Percentiles rank a stretch among this genome's conserved stretches.
Conservation (phyloP, 352 stramenopile genomes). For the Blastocystis hominis region DNA sequence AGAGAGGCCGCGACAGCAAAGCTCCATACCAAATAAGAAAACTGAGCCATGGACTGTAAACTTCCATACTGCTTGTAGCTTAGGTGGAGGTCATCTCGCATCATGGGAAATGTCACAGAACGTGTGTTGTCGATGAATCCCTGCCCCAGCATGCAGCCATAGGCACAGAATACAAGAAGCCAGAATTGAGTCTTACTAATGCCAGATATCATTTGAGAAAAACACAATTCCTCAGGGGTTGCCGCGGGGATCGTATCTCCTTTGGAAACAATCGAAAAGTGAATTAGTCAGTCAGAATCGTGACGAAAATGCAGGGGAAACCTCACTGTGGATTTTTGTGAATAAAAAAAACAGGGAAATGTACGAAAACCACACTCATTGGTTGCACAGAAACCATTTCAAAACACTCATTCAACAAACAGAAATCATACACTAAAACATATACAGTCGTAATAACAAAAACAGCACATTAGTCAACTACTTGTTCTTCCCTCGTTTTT, state of each 20-base stretch:
- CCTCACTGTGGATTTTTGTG: no score
- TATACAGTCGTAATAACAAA: no score
- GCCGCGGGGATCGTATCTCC: not conserved
- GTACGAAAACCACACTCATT: no score
- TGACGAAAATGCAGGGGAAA: no score
- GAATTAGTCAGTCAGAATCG: no score
- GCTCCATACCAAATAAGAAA: slow-evolving; percentile 54
- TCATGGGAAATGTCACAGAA: slow-evolving; percentile 46
- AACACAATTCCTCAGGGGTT: not conserved
- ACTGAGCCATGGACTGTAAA: slow-evolving; percentile 46
- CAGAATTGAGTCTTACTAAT: slow-evolving; percentile 52
- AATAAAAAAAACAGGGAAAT: no score
- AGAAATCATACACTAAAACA: no score
- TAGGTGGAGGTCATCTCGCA: slow-evolving; percentile 18
- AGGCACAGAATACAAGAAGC: slow-evolving; percentile 25
- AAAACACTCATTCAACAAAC: no score
- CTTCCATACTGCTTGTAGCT: slow-evolving; percentile 37
- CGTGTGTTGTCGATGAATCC: slow-evolving; percentile 50
- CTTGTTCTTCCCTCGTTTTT: not conserved
- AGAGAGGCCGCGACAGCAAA: not conserved
- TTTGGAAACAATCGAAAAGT: no score
- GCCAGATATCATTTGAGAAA: not conserved
- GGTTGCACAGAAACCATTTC: no score
- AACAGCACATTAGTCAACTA: not conserved
- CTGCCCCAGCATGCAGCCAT: slow-evolving; percentile 24